Conservation (phyloP, 495 filamentous ascomycete genomes). For the Penicillium verhagenii region DNA sequence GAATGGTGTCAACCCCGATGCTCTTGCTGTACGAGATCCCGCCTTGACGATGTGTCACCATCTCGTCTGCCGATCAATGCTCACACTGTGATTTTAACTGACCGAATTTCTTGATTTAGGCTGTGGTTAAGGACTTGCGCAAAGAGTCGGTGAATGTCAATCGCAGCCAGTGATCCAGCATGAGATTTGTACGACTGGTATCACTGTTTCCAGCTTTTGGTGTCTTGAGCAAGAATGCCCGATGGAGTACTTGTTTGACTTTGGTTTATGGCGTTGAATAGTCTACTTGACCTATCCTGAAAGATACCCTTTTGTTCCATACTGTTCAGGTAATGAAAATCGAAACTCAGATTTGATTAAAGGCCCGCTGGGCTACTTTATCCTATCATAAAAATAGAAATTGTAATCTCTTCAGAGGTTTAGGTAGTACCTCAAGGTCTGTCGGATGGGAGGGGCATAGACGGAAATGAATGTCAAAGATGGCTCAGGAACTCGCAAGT, state of each 20-base stretch:
- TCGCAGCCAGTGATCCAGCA: conserved; percentile 5
- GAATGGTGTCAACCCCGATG: conserved; percentile 96
- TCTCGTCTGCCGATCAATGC: background rate
- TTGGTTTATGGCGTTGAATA: conserved; percentile 15
- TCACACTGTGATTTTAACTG: background rate
- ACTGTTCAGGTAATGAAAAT: background rate
- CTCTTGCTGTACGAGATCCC: conserved; percentile 68
- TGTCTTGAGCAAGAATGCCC: background rate
- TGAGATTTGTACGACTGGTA: background rate
- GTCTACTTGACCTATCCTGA: conserved; percentile 4
- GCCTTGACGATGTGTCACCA: background rate
- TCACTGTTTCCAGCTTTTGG: background rate
- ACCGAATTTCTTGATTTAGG: conserved; percentile 40
- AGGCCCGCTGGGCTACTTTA: background rate
- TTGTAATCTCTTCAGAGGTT: background rate
- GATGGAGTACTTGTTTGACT: background rate
- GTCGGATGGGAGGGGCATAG: background rate
- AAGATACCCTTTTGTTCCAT: conserved; percentile 18
- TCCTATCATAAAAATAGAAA: conserved; percentile 2
- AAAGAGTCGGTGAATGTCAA: conserved; percentile 48
- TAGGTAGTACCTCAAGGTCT: background rate
- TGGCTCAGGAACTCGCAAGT: background rate
- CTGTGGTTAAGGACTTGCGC: conserved; percentile 70
- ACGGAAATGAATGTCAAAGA: background rate
- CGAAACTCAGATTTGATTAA: background rate